Conservation (phyloP, 202 grass and related monocot genomes). For the Brachypodium distachyon region DNA sequence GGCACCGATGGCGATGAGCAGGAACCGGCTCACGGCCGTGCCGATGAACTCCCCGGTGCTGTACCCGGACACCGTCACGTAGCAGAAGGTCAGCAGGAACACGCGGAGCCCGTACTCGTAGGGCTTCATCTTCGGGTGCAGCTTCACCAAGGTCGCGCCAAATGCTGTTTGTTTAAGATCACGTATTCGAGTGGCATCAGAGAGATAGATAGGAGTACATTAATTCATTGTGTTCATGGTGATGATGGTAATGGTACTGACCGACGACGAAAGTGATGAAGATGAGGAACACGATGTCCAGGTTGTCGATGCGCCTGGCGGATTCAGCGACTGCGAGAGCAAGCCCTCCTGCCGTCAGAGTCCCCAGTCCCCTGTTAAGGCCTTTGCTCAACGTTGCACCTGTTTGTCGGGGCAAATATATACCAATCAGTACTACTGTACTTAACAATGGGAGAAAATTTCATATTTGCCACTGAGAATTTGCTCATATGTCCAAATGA, state of each 20-base stretch:
- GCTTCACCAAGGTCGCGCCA: slow-evolving; percentile 48
- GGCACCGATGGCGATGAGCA: slow-evolving; percentile 71
- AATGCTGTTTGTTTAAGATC: no score
- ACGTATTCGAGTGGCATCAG: no score
- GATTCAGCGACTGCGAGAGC: slow-evolving; percentile 58
- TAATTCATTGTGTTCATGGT: not conserved
- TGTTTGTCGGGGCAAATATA: slow-evolving; percentile 23
- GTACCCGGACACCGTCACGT: slow-evolving; percentile 66
- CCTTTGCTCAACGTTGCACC: slow-evolving; percentile 93
- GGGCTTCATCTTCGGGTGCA: slow-evolving; percentile 68
- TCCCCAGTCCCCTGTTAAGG: slow-evolving; percentile 60
- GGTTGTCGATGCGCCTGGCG: slow-evolving; percentile 25
- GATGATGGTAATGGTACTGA: slow-evolving; percentile 13
- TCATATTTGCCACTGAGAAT: no score
- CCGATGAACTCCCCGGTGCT: slow-evolving; percentile 54
- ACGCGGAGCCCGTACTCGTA: slow-evolving; percentile 93
- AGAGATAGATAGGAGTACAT: not conserved
- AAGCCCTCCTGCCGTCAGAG: slow-evolving; percentile 60
- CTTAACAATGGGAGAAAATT: no score
- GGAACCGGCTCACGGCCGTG: slow-evolving; percentile 63
- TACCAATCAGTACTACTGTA: no score
- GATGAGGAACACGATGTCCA: slow-evolving; percentile 47
- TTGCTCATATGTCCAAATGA: no score
- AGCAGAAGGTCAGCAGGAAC: slow-evolving; percentile 92
- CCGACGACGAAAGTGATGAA: slow-evolving; percentile 57